Conservation (phyloP, 345 rosid genomes). For the Corymbia maculata region DNA sequence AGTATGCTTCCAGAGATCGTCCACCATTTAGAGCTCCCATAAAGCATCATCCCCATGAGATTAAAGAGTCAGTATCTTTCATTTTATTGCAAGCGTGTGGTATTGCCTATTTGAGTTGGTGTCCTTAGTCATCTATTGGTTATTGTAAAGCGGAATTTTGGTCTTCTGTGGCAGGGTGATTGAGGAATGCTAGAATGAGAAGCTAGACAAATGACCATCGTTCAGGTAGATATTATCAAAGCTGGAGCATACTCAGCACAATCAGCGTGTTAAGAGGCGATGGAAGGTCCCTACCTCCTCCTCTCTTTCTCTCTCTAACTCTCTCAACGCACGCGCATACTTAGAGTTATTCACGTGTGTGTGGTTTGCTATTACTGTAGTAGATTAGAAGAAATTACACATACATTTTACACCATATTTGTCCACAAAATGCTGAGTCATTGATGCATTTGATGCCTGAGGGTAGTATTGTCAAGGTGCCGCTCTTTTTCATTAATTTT, state of each 20-base stretch:
- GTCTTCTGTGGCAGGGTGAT: slow-evolving; percentile 53
- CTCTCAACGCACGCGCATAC: not conserved
- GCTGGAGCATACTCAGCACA: slow-evolving; percentile 47
- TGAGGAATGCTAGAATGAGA: slow-evolving; percentile 84
- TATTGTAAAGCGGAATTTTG: not conserved
- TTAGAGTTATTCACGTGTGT: not conserved
- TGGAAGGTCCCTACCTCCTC: slow-evolving; percentile 55
- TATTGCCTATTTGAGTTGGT: not conserved
- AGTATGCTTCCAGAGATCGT: slow-evolving; percentile 37
- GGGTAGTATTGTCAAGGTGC: not conserved
- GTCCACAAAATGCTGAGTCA: not conserved
- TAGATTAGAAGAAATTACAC: not conserved
- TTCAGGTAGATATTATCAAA: slow-evolving; percentile 59
- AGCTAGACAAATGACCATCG: slow-evolving; percentile 69
- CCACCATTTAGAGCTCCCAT: slow-evolving; percentile 71
- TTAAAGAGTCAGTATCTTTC: slow-evolving; percentile 48
- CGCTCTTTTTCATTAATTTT: not conserved
- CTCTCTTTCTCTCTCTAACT: not conserved
- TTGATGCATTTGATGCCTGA: not conserved
- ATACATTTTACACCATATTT: not conserved
- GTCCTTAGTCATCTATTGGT: not conserved
- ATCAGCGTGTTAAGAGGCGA: slow-evolving; percentile 46
- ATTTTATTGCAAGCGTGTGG: not conserved
- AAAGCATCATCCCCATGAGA: slow-evolving; percentile 72
- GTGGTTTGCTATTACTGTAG: not conserved